phyloP scores from a whole-genome alignment of 2,329 filamentous ascomycete genomes.

The Epichloe sylvatica region DNA sequence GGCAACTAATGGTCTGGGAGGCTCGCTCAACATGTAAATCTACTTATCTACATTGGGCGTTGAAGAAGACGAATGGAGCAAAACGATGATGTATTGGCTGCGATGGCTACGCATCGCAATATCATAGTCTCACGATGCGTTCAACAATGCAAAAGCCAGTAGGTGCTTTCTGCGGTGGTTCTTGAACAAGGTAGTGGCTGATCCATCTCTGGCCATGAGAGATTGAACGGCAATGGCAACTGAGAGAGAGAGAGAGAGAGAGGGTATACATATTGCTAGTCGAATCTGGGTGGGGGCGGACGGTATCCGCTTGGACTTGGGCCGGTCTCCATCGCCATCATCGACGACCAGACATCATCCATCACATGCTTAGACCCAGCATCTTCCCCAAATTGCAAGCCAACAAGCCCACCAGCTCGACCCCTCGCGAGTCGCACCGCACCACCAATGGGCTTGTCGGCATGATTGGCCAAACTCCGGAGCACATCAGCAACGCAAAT shows the following conservation, averaged over 20 bases:
- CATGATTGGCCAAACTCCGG: not conserved
- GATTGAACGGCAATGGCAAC: too few relatives aligned
- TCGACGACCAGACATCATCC: constrained; percentile 11
- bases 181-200: too few relatives aligned
- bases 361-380: constrained; percentile 15
- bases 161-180: too few relatives aligned
- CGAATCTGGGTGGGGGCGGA: not conserved
- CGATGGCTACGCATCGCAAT: not conserved
- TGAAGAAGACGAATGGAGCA: not conserved
- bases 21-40: not conserved
- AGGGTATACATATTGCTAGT: too few relatives aligned
- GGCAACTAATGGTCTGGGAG: not conserved
- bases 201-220: too few relatives aligned
- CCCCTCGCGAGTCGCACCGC: not conserved
- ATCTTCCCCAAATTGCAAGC: not conserved
- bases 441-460: not conserved
- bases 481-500: not conserved
- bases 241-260: too few relatives aligned
- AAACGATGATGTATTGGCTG: not conserved
- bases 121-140: not conserved
- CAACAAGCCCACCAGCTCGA: not conserved
- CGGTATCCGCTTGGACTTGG: not conserved
- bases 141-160: too few relatives aligned
- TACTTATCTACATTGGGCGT: not conserved
- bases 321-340: not conserved